Conservation (phyloP, 768 basidiomycete species). For the Amyloporia xantha region DNA sequence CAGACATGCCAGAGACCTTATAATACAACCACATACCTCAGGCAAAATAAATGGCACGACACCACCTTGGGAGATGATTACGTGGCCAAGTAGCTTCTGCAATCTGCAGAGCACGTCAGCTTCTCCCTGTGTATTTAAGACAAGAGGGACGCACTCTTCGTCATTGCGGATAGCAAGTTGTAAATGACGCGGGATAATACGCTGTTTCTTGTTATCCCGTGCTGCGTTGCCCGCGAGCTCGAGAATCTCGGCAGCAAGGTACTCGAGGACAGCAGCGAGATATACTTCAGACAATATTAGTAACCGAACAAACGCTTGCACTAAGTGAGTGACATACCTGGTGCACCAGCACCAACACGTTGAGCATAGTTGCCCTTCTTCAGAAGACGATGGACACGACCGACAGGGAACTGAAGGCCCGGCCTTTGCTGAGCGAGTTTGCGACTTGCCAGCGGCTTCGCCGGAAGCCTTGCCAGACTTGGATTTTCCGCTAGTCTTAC, state of each 20-base stretch:
- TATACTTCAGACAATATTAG: constrained; percentile 47
- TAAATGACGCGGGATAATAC: constrained; percentile 92
- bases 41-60: constrained; percentile 79
- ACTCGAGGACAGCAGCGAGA: constrained; percentile 88
- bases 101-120: constrained; percentile 42
- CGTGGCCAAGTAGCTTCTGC: constrained; percentile 66
- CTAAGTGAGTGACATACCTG: constrained; percentile 40
- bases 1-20: background rate
- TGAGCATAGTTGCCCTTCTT: constrained; percentile 84
- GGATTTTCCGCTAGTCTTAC: constrained; percentile 52
- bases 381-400: constrained; percentile 86
- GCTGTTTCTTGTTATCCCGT: constrained; percentile 89
- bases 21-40: constrained; percentile 30
- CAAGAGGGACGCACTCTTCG: constrained; percentile 57
- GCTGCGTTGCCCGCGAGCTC: constrained; percentile 90
- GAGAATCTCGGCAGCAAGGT: constrained; percentile 89
- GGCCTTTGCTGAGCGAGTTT: constrained; percentile 68
- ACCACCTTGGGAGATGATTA: constrained; percentile 94
- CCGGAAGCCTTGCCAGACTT: constrained; percentile 58
- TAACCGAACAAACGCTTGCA: background rate
- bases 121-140: too few species aligned
- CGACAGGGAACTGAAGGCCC: constrained; percentile 87
- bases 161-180: constrained; percentile 94
- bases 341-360: constrained; percentile 85
- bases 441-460: constrained; percentile 41